Evolutionary conservation across 805 yeast species (phyloP), one percentile per base, ranked within the genome.

Genomic region (Tetrapisispora pingtungensis): DNA sequence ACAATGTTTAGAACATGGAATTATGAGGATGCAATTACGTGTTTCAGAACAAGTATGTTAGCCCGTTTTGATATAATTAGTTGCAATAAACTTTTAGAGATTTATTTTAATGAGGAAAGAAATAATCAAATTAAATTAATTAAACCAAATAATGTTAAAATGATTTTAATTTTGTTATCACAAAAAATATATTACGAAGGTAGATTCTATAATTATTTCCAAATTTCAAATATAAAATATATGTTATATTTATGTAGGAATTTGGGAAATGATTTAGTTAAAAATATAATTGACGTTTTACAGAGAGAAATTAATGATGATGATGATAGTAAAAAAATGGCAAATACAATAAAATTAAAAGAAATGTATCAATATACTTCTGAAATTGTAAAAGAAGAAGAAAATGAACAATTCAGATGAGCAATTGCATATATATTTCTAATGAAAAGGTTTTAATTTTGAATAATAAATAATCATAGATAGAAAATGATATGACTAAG

Each of bases 51-150:
- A 0, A 68, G 81, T 5, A 52, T 73, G 7, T 70, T 69, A 49
- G 79, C 78, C 3, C 72, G 77, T n/a, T 80, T 81, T 56, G 82
- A 81, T 52, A 71, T 76, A 24, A 75, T 80, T 46, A 77, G 80
- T 15, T 73, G 81, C 7, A 59, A 66, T 14, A 68, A 67, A 43
- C 52, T 83, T 15, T 62, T 83, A 24, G 65, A 70, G 19, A 63
- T 78, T 10, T 66, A 50, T 37, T 41, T 67, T 50, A 24, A 39
- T 10, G 22, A 28, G 7, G 45, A 45, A 19, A 47, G 33, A 58
- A 6, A 33, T 33, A 33, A 33, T 33, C 12, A 32, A 22, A 7
- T n/a, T 27, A 15, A 19, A 7, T 3, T 56, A 13, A 42, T 63
- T 19, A 53, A 55, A 19, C 44, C 60, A 42, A 77, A 15, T n/a